Evolutionary conservation across 805 yeast genomes (phyloP), one percentile per base, ranked within the genome.

Genomic region (Candida schatavii): DNA sequence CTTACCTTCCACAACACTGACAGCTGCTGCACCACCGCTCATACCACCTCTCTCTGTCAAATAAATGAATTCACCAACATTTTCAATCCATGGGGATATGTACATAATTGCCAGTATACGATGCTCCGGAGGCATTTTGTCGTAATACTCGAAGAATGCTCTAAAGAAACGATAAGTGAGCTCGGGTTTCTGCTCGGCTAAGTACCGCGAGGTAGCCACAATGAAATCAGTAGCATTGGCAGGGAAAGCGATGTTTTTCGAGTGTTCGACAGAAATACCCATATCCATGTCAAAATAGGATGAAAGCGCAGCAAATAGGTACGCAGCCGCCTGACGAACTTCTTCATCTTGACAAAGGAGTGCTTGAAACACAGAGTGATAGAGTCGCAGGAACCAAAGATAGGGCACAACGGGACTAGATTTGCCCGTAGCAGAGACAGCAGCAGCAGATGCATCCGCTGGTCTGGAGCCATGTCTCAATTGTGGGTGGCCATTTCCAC

Each of bases 11-110:
- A n/a, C n/a, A n/a, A n/a, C n/a, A n/a, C n/a, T n/a, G n/a, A n/a
- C n/a, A n/a, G n/a, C n/a, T n/a, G n/a, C n/a, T n/a, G n/a, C n/a
- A n/a, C n/a, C n/a, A n/a, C n/a, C n/a, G n/a, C n/a, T n/a, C n/a
- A n/a, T n/a, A 29, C 32, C 32, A 29, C 15, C 15, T 77, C 80
- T 11, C 49, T 76, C 79, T 14, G 67, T 68, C 32, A 74, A 51
- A 52, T 70, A 83, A 5, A 86, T 81, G 48, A 78, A 60, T 11
- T 70, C 68, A 55, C 80, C 78, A 19, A 87, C 68, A 50, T 87
- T 84, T 19, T 74, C 74, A 13, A 85, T 70, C 95, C 96, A 88
- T 2, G 93, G 90, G 0, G 85, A 68, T 9, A 81, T 64, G 52
- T 80, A 81, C 39, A 74, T 54, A 15, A 70, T 68, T 1, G 79